These are phyloP conservation scores for Pythium aquatile DNA, from an alignment of 352 stramenopile species.

Conservation along the genomic window DNA sequence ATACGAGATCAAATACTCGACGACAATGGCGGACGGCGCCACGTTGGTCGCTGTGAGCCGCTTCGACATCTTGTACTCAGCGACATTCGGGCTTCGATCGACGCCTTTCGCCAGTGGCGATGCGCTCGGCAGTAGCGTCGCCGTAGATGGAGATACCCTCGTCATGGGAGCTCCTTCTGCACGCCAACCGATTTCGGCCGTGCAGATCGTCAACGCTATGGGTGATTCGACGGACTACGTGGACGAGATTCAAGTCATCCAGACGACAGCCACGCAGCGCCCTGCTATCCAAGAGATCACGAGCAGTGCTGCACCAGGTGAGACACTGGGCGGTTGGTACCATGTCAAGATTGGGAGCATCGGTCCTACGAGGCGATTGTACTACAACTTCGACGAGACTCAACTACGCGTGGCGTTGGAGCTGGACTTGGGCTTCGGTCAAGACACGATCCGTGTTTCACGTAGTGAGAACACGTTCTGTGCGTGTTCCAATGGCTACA, in stretches of 20 bases:
- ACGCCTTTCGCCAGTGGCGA: constrained; percentile 58
- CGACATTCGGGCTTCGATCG: constrained; percentile 64
- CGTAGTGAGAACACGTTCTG: constrained; percentile 68
- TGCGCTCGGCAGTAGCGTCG: constrained; percentile 56
- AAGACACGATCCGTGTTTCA: constrained; percentile 54
- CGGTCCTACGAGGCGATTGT: constrained; percentile 54
- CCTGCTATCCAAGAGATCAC: constrained; percentile 72
- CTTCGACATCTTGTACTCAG: constrained; percentile 75
- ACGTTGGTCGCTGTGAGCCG: constrained; percentile 45
- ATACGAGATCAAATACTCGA: constrained; percentile 64
- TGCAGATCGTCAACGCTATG: constrained; percentile 67
- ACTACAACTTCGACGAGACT: constrained; percentile 64
- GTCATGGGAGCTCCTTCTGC: constrained; percentile 64
- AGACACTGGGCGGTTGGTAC: constrained; percentile 75
- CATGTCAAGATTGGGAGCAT: constrained; percentile 53
- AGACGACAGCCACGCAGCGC: constrained; percentile 50
- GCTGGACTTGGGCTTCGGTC: constrained; percentile 69
- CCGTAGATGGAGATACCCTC: constrained; percentile 63
- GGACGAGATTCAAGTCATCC: constrained; percentile 71
- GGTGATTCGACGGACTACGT: constrained; percentile 51
- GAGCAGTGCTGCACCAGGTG: constrained; percentile 56
- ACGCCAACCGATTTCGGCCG: constrained; percentile 53
- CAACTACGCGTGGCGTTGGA: constrained; percentile 72
- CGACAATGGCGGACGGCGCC: constrained; percentile 32
- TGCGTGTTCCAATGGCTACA: constrained; percentile 60